phyloP scores from a whole-genome alignment of 129 eudicot species.

The Silybum marianum region DNA sequence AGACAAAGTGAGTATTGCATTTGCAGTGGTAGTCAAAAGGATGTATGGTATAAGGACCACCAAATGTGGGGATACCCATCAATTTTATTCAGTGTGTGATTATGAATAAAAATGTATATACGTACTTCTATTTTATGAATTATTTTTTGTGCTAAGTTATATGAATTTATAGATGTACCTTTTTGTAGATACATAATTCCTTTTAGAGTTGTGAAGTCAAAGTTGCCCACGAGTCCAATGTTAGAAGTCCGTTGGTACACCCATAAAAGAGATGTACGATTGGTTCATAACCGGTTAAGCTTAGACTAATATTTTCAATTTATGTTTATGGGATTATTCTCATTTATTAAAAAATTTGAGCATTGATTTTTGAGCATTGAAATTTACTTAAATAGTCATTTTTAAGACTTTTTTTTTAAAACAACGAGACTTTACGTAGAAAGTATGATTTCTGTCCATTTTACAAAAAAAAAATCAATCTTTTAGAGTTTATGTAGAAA shows the following conservation, averaged over 20 bases:
- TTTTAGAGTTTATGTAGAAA: too few species aligned
- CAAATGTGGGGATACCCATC: not conserved
- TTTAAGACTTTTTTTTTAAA: too few species aligned
- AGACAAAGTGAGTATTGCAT: not conserved
- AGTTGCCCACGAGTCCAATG: not conserved
- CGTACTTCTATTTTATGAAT: not conserved
- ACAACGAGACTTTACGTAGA: too few species aligned
- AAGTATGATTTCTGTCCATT: too few species aligned
- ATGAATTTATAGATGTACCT: not conserved
- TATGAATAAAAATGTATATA: not conserved
- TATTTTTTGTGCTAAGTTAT: not conserved
- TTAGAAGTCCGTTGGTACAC: not conserved
- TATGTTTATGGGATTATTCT: not conserved
- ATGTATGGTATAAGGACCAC: not conserved
- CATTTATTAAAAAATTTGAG: not conserved
- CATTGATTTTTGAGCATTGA: not conserved
- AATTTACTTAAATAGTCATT: too few species aligned
- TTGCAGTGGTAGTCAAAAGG: not conserved
- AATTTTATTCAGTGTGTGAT: not conserved
- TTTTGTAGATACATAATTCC: not conserved
- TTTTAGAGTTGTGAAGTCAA: not conserved
- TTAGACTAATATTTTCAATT: not conserved
- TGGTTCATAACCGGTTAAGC: not conserved
- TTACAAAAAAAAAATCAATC: too few species aligned
- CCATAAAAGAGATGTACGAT: not conserved